Base-by-base conservation (phyloP, 441 rosid species). In the Corymbia calophylla region DNA sequence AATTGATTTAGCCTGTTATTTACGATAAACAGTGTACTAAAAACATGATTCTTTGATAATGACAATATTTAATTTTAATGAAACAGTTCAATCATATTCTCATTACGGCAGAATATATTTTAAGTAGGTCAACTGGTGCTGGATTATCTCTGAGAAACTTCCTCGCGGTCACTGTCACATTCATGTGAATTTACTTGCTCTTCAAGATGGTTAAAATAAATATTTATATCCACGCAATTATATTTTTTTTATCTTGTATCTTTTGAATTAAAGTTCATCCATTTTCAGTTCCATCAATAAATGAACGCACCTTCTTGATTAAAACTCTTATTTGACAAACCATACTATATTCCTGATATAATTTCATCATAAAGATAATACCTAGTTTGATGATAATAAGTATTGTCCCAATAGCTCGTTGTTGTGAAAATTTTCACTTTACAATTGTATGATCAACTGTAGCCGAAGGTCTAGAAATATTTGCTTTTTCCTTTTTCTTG, bases 401-500 rank as follows among this genome's bases (percentile, higher is more conserved):
- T 56, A 56, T 4, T 56, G 25, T 56, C 62, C 25, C 62, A 23
- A 56, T 1, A 29, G 64, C 64, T 58, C n/a, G 3, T 58, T 25
- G 25, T 58, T 58, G 64, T 58, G 64, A 58, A 58, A 58, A 25
- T 4, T 9, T 58, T 58, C 7, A 25, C 64, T 25, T 25, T 58
- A 5, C 0, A 58, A 2, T 58, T 0, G 14, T 58, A 58, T 58
- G 64, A 58, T 25, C 14, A 25, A 29, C 14, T 58, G 14, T 6
- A 0, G 14, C 14, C 25, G 0, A 25, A 25, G 64, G 25, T 58
- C 25, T 25, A 29, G n/a, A 2, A 14, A 4, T 25, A 58, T 58
- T 58, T 58, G 0, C 1, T 25, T 58, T 58, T 58, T 58, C 0
- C 15, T 0, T 58, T 58, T 58, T 58, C 64, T 25, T 58, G 7